Evolutionary conservation across 768 basidiomycete species (phyloP), one percentile per base, ranked within the genome.

Genomic region (Gyrodon lividus): DNA sequence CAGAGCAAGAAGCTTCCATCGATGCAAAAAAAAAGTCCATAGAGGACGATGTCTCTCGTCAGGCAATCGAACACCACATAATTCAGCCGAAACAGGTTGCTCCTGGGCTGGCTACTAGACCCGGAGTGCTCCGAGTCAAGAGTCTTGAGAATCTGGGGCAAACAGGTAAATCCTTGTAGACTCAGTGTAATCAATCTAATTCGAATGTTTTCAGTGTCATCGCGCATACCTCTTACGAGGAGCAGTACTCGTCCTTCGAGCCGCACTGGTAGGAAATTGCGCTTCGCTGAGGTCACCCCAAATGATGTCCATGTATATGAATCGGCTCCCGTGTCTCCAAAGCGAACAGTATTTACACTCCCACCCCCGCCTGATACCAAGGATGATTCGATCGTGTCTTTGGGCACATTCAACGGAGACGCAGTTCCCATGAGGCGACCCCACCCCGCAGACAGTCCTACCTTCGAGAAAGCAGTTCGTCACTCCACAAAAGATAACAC

Each of bases 291-390:
- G 34, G 73, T 90, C 14, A 80, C 77, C 1, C 82, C 87, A 0
- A 69, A 79, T n/a, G 87, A 92, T 61, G 81, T 92, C 2, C 77
- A 89, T 66, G 85, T 92, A 1, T 92, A 92, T 60, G 87, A 90
- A 59, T 91, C 89, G 13, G 84, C 82, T 2, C 90, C 89, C 4
- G 73, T 86, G 2, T 90, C 91, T 3, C 90, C 90, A n/a, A 79
- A 77, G 54, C 78, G 76, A 52, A 62, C 71, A 2, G 46, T 69
- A 0, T 70, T 89, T 1, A 82, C 89, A 0, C 73, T 89, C 2
- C 84, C 81, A 5, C 74, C 58, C 67, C 63, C 54, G 54, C 67
- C 50, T 56, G 57, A 65, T 31, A 52, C 43, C 12, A 63, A 58
- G 20, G 66, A 68, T 31, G 44, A 54, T 9, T 56, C 64, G 17